A percentile compares a stretch with the other conserved stretches of the same genome.
These are phyloP conservation scores for Hymenoscyphus albidus DNA, from an alignment of 2,329 filamentous ascomycete species.

Conservation along the genomic window DNA sequence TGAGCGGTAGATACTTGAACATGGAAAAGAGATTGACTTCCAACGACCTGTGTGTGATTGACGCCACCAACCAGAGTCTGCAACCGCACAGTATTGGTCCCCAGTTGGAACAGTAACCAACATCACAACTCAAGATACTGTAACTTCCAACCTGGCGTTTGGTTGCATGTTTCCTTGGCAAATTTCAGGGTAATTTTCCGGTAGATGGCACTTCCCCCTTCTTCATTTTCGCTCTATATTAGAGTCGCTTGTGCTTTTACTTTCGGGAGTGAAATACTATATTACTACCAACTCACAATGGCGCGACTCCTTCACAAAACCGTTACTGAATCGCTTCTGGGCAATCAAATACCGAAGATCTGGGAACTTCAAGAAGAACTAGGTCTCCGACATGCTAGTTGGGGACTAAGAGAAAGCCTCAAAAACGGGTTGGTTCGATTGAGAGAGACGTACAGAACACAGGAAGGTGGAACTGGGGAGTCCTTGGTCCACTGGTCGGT, in stretches of 20 bases:
- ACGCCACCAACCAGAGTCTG: too few species aligned
- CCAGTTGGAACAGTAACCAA: too few species aligned
- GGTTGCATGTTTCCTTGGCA: too few species aligned
- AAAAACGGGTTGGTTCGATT: not conserved
- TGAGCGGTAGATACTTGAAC: not conserved
- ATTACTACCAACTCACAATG: not conserved
- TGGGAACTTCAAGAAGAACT: not conserved
- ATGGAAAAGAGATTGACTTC: not conserved
- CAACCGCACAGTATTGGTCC: too few species aligned
- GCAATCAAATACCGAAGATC: not conserved
- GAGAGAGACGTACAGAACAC: not conserved
- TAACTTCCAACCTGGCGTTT: too few species aligned
- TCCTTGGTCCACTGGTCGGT: not conserved
- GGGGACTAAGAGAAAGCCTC: not conserved
- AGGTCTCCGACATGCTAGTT: not conserved
- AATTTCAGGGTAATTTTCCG: too few species aligned
- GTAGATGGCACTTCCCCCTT: not conserved
- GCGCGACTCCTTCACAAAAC: not conserved
- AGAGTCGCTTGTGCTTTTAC: too few species aligned
- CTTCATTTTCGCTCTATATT: not conserved
- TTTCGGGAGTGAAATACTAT: too few species aligned
- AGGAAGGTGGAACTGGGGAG: not conserved
- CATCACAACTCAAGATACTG: too few species aligned
- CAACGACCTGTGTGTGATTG: not conserved
- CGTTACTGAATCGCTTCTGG: not conserved